Evolutionary conservation across 164 flowering plant genomes (phyloP).

Genomic region (Santalum album): DNA sequence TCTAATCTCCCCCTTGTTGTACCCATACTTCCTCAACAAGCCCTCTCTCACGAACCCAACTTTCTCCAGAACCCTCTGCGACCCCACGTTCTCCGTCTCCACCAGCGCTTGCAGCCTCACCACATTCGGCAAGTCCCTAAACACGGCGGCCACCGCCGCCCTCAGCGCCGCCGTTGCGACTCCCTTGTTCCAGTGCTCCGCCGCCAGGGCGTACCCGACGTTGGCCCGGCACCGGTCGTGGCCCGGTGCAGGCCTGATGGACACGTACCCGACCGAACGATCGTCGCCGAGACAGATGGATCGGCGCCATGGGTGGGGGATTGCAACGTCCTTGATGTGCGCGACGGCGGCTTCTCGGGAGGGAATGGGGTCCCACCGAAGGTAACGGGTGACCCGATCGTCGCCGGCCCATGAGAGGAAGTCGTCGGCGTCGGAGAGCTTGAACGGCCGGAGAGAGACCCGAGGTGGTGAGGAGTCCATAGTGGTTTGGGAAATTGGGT

Average conservation of each 20-base stretch:
- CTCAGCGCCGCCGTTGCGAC: conserved; percentile 30
- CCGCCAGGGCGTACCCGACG: conserved; percentile 22
- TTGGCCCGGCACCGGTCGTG: conserved; percentile 22
- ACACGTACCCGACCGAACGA: conserved; percentile 33
- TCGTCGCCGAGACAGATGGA: conserved; percentile 36
- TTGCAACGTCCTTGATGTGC: conserved; percentile 20
- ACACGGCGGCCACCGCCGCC: conserved; percentile 23
- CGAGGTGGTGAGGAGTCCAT: conserved; percentile 21
- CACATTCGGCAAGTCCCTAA: conserved; percentile 18
- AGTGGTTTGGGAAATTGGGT: neutral
- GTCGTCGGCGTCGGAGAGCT: conserved; percentile 35
- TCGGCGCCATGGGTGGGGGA: conserved; percentile 42
- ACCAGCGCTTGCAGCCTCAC: conserved; percentile 30
- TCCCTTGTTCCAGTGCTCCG: conserved; percentile 38
- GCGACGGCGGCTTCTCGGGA: conserved; percentile 26
- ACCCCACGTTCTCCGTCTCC: conserved; percentile 22
- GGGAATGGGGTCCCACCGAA: conserved; percentile 25
- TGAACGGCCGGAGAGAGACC: conserved; percentile 30
- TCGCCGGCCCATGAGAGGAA: conserved; percentile 38
- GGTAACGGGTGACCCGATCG: conserved; percentile 31
- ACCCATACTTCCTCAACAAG: conserved; percentile 27
- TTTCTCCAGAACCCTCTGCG: conserved; percentile 44
- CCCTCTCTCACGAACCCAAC: conserved; percentile 38
- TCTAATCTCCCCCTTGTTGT: conserved; percentile 18
- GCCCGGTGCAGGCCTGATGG: conserved; percentile 25